Base-by-base conservation (phyloP, 169 alveolate genomes). In the Toxoplasma gondii region DNA sequence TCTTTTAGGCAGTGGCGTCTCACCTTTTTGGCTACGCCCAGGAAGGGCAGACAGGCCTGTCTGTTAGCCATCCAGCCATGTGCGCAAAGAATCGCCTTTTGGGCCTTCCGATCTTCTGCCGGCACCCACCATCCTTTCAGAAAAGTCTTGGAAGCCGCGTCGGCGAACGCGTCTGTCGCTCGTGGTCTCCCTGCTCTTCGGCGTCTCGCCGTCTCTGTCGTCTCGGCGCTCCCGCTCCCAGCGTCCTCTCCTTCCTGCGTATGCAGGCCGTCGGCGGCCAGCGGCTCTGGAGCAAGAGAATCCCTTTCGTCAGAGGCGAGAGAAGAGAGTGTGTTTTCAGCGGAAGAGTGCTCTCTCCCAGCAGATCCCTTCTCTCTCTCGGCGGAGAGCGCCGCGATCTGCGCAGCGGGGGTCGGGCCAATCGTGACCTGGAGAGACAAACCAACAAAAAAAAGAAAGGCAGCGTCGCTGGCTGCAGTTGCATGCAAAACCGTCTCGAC, bases 11-110 rank as follows among this genome's bases (percentile, higher is more conserved):
- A 49, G 58, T 7, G 45, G 44, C 10, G 24, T 1, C 80, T 86
- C 36, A 88, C 92, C 84, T 88, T 38, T 22, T 64, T 53, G 36
- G 92, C 92, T 7, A 69, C 83, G 39, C 69, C 84, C 64, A 88
- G 43, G 41, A 88, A 88, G 64, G 92, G 92, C 27, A 88, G 83
- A n/a, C 92, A 88, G 92, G 92, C 92, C 58, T 88, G 92, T 16
- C 92, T 41, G 83, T 88, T 88, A 1, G 92, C 67, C 12, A 88
- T 58, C 92, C 92, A 88, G n/a, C 92, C 92, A 64, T 88, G 92
- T 64, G 69, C n/a, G 58, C 92, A 88, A 36, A 88, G n/a, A 22
- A 88, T n/a, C 16, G 84, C 92, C 58, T 88, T 88, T 36, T 64
- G n/a, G 64, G 81, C 22, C 64, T 69, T 64, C 34, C 83, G 34